Evolutionary conservation across 2,329 filamentous ascomycete genomes (phyloP).

Genomic region (Epichloe baconii): DNA sequence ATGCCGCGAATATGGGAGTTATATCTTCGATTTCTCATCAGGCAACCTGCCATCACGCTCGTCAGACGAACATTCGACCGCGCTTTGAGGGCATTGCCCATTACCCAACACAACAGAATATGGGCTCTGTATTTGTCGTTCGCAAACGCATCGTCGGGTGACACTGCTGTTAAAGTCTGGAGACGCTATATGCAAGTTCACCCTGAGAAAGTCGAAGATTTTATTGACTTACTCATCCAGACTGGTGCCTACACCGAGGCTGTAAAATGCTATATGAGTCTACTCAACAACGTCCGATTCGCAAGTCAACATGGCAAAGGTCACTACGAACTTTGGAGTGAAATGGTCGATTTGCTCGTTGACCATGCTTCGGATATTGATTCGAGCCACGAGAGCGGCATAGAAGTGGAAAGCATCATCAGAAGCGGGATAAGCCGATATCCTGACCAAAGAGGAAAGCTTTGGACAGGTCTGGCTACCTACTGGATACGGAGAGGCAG

Average conservation of each 20-base stretch:
- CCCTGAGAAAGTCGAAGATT: conserved; percentile 89
- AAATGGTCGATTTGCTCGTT: conserved; percentile 92
- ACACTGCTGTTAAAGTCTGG: conserved; percentile 89
- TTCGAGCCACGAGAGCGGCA: conserved; percentile 65
- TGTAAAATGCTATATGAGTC: conserved; percentile 77
- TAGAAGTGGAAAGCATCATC: conserved; percentile 86
- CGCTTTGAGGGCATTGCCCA: conserved; percentile 76
- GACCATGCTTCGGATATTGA: conserved; percentile 79
- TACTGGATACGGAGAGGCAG: conserved; percentile 92
- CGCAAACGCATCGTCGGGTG: conserved; percentile 77
- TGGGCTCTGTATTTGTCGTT: conserved; percentile 89
- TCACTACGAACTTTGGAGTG: conserved; percentile 92
- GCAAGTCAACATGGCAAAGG: conserved; percentile 88
- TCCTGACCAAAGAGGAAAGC: conserved; percentile 81
- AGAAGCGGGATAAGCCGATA: conserved; percentile 84
- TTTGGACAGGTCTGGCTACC: conserved; percentile 89
- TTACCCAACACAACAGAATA: conserved; percentile 90
- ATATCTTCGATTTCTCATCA: conserved; percentile 81
- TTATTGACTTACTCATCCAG: conserved; percentile 75
- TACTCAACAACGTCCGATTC: conserved; percentile 83
- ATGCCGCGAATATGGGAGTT: conserved; percentile 99
- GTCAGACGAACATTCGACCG: conserved; percentile 85
- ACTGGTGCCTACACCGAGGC: conserved; percentile 82
- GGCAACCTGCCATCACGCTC: conserved; percentile 81
- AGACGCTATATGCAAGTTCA: conserved; percentile 93